Evolutionary conservation across 768 basidiomycete species (phyloP).

Genomic region (Suillus cothurnatus): DNA sequence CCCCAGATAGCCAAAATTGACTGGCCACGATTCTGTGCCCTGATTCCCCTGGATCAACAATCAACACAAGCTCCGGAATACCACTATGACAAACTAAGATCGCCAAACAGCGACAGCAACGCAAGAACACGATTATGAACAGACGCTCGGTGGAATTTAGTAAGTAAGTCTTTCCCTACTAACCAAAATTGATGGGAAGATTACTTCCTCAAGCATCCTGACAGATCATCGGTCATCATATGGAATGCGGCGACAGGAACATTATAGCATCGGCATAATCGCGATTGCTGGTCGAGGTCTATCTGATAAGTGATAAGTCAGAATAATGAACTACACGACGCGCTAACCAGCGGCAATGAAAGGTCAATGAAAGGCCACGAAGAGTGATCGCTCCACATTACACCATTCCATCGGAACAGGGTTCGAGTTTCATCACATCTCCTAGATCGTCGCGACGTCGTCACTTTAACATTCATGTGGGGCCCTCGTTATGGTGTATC

Average conservation of each 20-base stretch:
- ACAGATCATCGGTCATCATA: no score
- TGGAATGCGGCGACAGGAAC: neutral
- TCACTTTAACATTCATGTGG: neutral
- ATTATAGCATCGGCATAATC: slow-evolving; percentile 3
- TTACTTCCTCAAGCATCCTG: neutral
- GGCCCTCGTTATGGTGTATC: neutral
- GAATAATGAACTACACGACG: neutral
- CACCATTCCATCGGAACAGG: neutral
- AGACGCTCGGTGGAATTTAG: neutral
- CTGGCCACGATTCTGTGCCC: neutral
- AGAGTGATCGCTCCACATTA: slow-evolving; percentile 1
- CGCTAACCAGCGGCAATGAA: neutral
- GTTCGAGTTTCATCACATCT: neutral
- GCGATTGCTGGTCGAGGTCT: neutral
- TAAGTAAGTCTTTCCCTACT: neutral
- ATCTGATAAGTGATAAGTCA: slow-evolving; percentile 3
- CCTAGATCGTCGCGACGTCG: neutral
- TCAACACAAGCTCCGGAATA: neutral
- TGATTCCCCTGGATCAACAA: neutral
- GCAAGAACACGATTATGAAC: neutral
- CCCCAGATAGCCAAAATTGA: slow-evolving; percentile 6
- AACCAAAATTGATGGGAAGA: neutral
- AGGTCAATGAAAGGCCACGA: neutral
- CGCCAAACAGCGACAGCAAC: neutral
- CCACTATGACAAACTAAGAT: neutral